Base-by-base conservation (phyloP, 495 filamentous ascomycete genomes). In the Acidiella bohemica region DNA sequence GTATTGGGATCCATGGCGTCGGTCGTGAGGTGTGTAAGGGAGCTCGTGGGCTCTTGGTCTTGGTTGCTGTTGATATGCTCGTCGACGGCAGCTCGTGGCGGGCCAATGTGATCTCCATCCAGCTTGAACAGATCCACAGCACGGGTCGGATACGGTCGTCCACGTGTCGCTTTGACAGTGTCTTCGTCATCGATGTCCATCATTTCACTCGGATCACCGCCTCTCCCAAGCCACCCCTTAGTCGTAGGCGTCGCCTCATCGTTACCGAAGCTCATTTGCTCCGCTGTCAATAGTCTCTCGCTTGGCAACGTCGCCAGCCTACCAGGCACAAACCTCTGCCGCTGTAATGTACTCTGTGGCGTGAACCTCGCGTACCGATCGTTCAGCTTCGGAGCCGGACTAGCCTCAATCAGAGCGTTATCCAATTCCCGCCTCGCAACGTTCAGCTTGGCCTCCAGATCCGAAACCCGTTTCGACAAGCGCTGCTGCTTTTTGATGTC, bases 401-500 rank as follows among this genome's bases (percentile, higher is more conserved):
- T 54, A 12, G 67, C 65, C 29, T 66, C 63, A 25, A 60, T 61
- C 11, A 67, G 49, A 10, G 68, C 59, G 2, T 66, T 58, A 32
- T 64, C 58, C n/a, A 81, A 63, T 50, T 82, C 67, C 14, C 65
- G 66, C 12, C 75, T 67, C 3, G 75, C 74, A 23, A 59, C 57
- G 10, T 71, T 58, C 2, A 81, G 61, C 54, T 80, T 78, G 19
- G 62, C 55, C 47, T 82, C 76, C 1, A 81, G 63, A 50, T 80
- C 68, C 52, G 74, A 80, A 34, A 81, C 75, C 27, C 67, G 65
- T 61, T 78, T 76, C 37, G 67, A 59, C 20, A 82, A 60, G 51
- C 73, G 80, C 25, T 67, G 64, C 44, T 78, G 73, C 45, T 70
- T 71, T 18, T 66, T 62, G 5, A 80, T 54, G 39, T 82, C 75